Conservation (phyloP, 257 asterid genomes). For the Primulina tabacum region DNA sequence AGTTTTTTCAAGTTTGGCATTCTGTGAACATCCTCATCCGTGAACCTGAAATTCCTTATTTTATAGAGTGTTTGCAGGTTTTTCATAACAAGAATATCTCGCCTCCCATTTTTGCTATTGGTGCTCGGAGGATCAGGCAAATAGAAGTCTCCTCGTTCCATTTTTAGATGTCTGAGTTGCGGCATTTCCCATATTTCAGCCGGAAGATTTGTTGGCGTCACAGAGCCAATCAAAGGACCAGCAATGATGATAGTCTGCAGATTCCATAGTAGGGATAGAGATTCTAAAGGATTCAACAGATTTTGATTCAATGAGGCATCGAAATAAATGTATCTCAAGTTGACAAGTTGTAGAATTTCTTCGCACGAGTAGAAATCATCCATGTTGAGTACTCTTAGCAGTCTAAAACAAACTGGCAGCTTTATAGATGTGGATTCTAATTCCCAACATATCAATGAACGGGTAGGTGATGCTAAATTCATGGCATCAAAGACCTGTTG, state of each 20-base stretch:
- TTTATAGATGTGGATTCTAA: too few species aligned
- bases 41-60: neutral
- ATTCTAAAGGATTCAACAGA: neutral
- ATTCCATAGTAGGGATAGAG: conserved; percentile 12
- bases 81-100: neutral
- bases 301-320: too few species aligned
- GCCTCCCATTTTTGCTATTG: too few species aligned
- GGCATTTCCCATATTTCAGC: conserved; percentile 14
- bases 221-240: too few species aligned
- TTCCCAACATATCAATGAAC: too few species aligned
- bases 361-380: too few species aligned
- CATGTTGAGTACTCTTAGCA: too few species aligned
- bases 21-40: neutral
- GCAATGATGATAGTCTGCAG: conserved; percentile 5
- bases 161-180: conserved; percentile 10
- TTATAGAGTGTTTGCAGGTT: conserved; percentile 5
- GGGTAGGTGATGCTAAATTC: too few species aligned
- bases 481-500: too few species aligned
- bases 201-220: too few species aligned
- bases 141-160: neutral
- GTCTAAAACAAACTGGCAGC: too few species aligned
- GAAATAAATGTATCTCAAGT: conserved; percentile 21
- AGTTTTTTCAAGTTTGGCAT: conserved; percentile 1
- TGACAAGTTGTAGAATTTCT: neutral
- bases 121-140: too few species aligned